Percentiles rank a stretch among this genome's conserved stretches.
Evolutionary conservation across 2,329 filamentous ascomycete species (phyloP).

Genomic region (Colletotrichum incanum): DNA sequence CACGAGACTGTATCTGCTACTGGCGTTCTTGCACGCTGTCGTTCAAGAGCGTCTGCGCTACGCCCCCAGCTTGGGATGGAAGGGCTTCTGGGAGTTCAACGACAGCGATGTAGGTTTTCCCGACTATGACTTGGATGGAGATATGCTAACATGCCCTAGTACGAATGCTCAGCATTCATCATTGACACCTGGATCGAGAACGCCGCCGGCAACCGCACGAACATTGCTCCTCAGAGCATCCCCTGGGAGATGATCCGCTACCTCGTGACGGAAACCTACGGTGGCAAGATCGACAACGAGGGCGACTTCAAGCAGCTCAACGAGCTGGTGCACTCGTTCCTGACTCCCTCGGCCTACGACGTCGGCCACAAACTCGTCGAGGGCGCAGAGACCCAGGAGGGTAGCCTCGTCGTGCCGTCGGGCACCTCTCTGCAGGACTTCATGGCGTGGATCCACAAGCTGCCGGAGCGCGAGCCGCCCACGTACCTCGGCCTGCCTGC

Average conservation of each 20-base stretch:
- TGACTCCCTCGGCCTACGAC: slow-evolving; percentile 93
- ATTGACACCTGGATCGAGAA: slow-evolving; percentile 95
- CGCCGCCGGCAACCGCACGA: slow-evolving; percentile 87
- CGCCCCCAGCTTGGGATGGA: slow-evolving; percentile 95
- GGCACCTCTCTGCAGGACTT: slow-evolving; percentile 90
- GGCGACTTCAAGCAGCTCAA: slow-evolving; percentile 84
- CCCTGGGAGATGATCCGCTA: slow-evolving; percentile 97
- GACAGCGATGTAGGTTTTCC: slow-evolving; percentile 89
- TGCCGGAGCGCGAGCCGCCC: slow-evolving; percentile 96
- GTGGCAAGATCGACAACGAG: slow-evolving; percentile 96
- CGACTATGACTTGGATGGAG: slow-evolving; percentile 36
- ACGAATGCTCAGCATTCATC: slow-evolving; percentile 96
- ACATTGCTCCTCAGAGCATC: slow-evolving; percentile 93
- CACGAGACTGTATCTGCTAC: slow-evolving; percentile 87
- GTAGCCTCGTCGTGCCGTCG: slow-evolving; percentile 80
- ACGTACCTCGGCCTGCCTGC: slow-evolving; percentile 94
- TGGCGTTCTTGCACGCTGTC: slow-evolving; percentile 96
- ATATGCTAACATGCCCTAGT: slow-evolving; percentile 66
- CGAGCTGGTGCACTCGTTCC: slow-evolving; percentile 80
- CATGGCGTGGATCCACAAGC: slow-evolving; percentile 88
- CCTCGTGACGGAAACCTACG: slow-evolving; percentile 94
- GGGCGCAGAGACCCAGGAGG: slow-evolving; percentile 69
- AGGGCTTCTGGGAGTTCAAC: slow-evolving; percentile 99
- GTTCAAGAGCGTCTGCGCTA: slow-evolving; percentile 96
- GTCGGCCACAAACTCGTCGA: slow-evolving; percentile 92